Percentiles rank a stretch among this genome's conserved stretches.
phyloP scores from a whole-genome alignment of 768 basidiomycete species.

The Tephrocybe sp. region DNA sequence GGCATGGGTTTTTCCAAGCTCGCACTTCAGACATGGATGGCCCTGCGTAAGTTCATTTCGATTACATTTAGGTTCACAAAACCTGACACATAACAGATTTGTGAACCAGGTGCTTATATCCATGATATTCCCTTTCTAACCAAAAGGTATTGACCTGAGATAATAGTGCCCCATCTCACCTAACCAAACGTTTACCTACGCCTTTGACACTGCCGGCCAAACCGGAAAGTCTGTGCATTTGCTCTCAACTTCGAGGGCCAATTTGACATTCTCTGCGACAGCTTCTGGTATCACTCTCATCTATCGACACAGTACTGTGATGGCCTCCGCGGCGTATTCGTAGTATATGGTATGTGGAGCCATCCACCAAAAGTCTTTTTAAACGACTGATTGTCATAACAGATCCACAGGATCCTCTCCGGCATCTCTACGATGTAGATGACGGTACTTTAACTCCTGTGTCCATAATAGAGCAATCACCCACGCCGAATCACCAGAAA shows the following conservation, averaged over 20 bases:
- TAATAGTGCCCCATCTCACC: constrained; percentile 41
- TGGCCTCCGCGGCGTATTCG: constrained; percentile 35
- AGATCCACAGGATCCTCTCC: constrained; percentile 39
- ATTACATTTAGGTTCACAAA: not conserved
- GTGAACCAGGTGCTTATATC: constrained; percentile 36
- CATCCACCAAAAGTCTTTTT: not conserved
- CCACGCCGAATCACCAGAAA: constrained; percentile 14
- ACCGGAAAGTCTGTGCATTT: constrained; percentile 24
- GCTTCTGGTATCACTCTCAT: constrained; percentile 42
- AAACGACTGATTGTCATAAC: not conserved
- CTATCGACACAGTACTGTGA: constrained; percentile 50
- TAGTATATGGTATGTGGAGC: constrained; percentile 24
- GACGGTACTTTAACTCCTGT: constrained; percentile 26
- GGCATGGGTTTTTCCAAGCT: constrained; percentile 37
- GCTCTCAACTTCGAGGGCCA: not conserved
- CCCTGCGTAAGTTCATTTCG: constrained; percentile 28
- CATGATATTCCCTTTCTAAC: not conserved
- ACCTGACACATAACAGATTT: constrained; percentile 23
- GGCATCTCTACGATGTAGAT: constrained; percentile 38
- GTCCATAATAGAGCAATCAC: not conserved
- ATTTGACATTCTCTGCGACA: not conserved
- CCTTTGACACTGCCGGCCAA: constrained; percentile 33
- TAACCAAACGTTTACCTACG: constrained; percentile 32
- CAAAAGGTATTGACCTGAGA: not conserved
- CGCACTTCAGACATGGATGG: constrained; percentile 36